Percentiles rank a stretch among this genome's conserved stretches.
Evolutionary conservation across 225 moss, liverwort and hornwort genomes (phyloP).

Genomic region (Ulota crispa): DNA sequence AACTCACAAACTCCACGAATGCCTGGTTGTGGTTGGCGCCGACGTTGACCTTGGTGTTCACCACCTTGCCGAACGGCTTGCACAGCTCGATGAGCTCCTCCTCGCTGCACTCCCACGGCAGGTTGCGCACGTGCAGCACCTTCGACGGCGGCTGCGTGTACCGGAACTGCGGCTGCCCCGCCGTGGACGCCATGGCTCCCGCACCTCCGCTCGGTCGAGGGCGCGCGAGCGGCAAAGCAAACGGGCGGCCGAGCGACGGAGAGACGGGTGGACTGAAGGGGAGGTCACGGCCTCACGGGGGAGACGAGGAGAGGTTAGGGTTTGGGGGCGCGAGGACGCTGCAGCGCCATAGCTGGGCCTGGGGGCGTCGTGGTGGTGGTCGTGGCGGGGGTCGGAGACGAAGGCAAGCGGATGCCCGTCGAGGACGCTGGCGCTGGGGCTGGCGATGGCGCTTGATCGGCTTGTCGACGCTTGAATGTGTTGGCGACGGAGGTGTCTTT

Average conservation of each 20-base stretch:
- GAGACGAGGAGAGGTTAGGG: slow-evolving; percentile 7
- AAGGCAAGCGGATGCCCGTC: background rate
- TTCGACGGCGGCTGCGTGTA: slow-evolving; percentile 99
- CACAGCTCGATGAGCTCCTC: slow-evolving; percentile 99
- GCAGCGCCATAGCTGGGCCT: slow-evolving; percentile 6
- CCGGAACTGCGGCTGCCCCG: slow-evolving; percentile 95
- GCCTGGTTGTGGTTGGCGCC: slow-evolving; percentile 99
- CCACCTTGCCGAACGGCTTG: slow-evolving; percentile 99
- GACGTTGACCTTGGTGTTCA: slow-evolving; percentile 99
- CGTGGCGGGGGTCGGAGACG: background rate
- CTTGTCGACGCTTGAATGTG: no score
- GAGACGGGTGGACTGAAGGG: background rate
- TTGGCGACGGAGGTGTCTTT: no score
- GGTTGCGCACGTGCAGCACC: slow-evolving; percentile 93
- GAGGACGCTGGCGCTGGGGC: background rate
- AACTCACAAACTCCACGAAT: slow-evolving; percentile 97
- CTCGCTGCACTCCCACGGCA: slow-evolving; percentile 99
- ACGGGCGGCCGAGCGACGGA: background rate
- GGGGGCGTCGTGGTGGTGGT: background rate
- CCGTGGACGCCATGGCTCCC: slow-evolving; percentile 62
- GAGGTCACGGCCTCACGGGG: background rate
- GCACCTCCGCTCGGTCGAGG: slow-evolving; percentile 4
- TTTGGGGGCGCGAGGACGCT: background rate
- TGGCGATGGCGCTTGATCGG: background rate
- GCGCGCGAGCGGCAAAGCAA: background rate